Percentiles rank a stretch among this genome's conserved stretches.
These are phyloP conservation scores for Pleurozium schreberi DNA, from an alignment of 225 moss, liverwort and hornwort species.

Conservation along the genomic window DNA sequence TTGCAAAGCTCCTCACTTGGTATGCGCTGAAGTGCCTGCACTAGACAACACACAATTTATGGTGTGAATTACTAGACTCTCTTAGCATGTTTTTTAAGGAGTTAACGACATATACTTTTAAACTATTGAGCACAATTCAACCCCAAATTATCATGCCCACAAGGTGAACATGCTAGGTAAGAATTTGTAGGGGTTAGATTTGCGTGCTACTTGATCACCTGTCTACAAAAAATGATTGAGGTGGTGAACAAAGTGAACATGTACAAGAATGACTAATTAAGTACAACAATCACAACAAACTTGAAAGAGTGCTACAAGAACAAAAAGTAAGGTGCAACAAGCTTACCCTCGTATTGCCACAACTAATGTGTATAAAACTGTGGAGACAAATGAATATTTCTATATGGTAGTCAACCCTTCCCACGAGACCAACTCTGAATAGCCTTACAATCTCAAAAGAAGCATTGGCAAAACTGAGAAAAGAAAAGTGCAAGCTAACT, in stretches of 20 bases:
- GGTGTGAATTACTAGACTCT: neutral
- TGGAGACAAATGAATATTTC: neutral
- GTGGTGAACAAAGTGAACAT: too few relatives aligned
- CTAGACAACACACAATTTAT: neutral
- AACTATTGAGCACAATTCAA: neutral
- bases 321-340: neutral
- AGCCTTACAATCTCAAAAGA: neutral
- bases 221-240: neutral
- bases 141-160: too few relatives aligned
- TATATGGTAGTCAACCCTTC: neutral
- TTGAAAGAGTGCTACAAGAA: neutral
- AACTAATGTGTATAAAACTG: neutral
- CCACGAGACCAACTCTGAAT: too few relatives aligned
- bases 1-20: neutral
- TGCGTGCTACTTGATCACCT: neutral
- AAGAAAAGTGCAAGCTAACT: neutral
- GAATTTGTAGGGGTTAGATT: too few relatives aligned
- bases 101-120: neutral
- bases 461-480: neutral
- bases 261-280: neutral
- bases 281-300: neutral
- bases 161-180: neutral
- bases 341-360: neutral
- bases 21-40: neutral
- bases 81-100: neutral